Conservation (phyloP, 768 basidiomycete genomes). For the Kwoniella botswanensis region DNA sequence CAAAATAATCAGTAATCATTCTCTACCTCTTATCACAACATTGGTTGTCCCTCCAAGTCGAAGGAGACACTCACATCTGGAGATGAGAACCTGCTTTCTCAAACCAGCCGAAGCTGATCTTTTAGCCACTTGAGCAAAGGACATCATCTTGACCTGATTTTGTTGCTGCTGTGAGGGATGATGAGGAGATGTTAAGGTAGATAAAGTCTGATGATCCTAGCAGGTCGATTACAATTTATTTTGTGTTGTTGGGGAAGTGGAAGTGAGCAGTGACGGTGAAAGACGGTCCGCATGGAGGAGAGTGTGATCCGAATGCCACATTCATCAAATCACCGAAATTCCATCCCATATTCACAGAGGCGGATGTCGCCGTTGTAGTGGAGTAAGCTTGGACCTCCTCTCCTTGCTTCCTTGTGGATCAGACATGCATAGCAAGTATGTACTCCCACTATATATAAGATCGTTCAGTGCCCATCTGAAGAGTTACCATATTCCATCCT, state of each 20-base stretch:
- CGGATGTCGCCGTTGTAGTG: not conserved
- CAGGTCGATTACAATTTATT: not conserved
- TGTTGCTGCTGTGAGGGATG: not conserved
- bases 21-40: not conserved
- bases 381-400: too few species aligned
- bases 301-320: not conserved
- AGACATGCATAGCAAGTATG: too few species aligned
- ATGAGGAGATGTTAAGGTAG: not conserved
- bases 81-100: conserved; percentile 42
- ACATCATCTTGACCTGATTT: conserved; percentile 41
- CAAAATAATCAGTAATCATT: not conserved
- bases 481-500: too few species aligned
- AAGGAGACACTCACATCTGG: conserved; percentile 31
- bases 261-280: not conserved
- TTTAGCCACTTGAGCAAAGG: conserved; percentile 52
- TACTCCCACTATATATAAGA: too few species aligned
- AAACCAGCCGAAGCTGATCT: conserved; percentile 37
- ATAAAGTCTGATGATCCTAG: not conserved
- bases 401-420: too few species aligned
- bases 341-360: not conserved
- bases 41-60: not conserved
- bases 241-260: not conserved
- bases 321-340: not conserved
- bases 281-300: not conserved
- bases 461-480: too few species aligned